phyloP scores from a whole-genome alignment of 1,284 basidiomycete species.

The Meripilus lineatus region DNA sequence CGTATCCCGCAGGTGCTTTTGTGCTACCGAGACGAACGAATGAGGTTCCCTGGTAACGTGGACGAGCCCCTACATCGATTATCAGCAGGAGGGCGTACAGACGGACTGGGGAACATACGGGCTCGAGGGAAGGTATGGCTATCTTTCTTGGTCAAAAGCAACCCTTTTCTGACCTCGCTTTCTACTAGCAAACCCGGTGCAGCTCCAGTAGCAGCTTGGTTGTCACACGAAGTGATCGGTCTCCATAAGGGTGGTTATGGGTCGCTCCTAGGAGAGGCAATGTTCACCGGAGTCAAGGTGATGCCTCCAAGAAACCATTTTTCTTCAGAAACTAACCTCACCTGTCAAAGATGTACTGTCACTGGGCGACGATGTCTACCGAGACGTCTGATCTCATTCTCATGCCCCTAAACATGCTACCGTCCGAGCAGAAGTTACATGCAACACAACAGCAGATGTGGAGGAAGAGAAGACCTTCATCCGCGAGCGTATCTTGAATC shows the following conservation, averaged over 20 bases:
- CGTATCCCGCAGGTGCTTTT: no score
- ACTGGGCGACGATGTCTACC: slow-evolving; percentile 40
- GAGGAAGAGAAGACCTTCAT: slow-evolving; percentile 34
- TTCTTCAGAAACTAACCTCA: slow-evolving; percentile 7
- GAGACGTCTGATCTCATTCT: slow-evolving; percentile 29
- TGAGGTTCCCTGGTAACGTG: no score
- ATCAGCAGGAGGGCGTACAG: no score
- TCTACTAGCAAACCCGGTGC: slow-evolving; percentile 41
- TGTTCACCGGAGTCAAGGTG: slow-evolving; percentile 32
- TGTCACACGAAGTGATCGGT: slow-evolving; percentile 35
- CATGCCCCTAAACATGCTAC: slow-evolving; percentile 33
- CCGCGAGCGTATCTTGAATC: slow-evolving; percentile 29
- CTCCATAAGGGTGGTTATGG: slow-evolving; percentile 34
- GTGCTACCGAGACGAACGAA: no score
- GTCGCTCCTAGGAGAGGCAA: slow-evolving; percentile 34
- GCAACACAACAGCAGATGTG: slow-evolving; percentile 16
- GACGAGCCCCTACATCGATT: no score
- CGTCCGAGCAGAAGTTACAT: slow-evolving; percentile 22
- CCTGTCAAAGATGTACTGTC: slow-evolving; percentile 25
- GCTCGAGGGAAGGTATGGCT: slow-evolving; percentile 38
- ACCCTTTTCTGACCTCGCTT: no score
- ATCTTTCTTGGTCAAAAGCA: background rate
- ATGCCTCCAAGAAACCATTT: slow-evolving; percentile 1
- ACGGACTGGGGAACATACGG: slow-evolving; percentile 41
- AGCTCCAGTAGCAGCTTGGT: slow-evolving; percentile 30